Evolutionary conservation across 805 yeast species (phyloP), one percentile per base, ranked within the genome.

Genomic region (Nakazawaea ernobii): DNA sequence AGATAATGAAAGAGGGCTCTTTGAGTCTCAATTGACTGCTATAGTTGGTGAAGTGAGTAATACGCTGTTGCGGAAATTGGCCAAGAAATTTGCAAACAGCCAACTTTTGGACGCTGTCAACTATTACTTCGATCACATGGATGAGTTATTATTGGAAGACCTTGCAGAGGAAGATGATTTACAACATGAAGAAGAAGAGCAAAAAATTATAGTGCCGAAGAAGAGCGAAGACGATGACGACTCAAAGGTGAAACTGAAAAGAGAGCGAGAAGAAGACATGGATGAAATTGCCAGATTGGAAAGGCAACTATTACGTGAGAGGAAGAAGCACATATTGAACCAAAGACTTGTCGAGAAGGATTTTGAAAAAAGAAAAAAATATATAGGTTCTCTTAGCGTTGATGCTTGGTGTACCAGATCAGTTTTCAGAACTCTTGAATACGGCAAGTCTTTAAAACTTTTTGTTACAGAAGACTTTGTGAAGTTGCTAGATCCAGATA

Each of bases 401-500:
- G 74, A 74, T 44, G 86, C 85, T 2, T 81, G 86, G 84, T 85
- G 90, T 10, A 84, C 90, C 0, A 65, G 91, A 50, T 85, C 87
- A 0, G 75, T 81, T 0, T 53, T 72, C 26, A 69, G 66, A 27
- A 72, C 77, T 0, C 59, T 79, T 1, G 60, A 69, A 24, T 75
- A 70, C 54, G 73, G 74, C 1, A 71, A 80, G 8, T 60, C 56
- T 24, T 55, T 80, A 28, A 61, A 65, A 8, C 52, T 79, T 13
- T 65, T 63, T 24, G 41, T 43, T 4, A 48, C 43, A 6, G 44
- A 57, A 33, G 50, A 59, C 33, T 54, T 59, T 10, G 62, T 65
- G 4, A 61, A 61, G 39, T 51, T 66, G 33, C 8, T 37, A 15
- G 61, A 58, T 29, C 40, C 53, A 6, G 39, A 40, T 7, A 52